Evolutionary conservation across 495 filamentous ascomycete genomes (phyloP), one percentile per base, ranked within the genome.

Genomic region (Lophium mytilinum): DNA sequence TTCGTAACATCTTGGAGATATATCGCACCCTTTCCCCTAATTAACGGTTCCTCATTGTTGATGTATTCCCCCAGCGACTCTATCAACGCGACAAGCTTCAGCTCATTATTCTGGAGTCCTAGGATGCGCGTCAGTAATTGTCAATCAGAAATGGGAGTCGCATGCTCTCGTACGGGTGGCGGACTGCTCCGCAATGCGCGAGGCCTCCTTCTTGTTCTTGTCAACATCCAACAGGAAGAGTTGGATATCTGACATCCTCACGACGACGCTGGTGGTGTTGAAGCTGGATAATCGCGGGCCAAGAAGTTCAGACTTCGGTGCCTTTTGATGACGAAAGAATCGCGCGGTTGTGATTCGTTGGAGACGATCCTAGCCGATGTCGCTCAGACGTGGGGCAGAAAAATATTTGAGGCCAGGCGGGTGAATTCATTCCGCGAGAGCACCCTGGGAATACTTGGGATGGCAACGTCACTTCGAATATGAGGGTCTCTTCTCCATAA

Each of bases 61-160:
- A 89, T 76, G 52, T 86, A 87, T 69, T 85, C 82, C 10, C 80
- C 82, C 24, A 89, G 71, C 11, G 79, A 80, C 65, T 87, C 80
- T 14, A 89, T 81, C 36, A 87, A 69, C 39, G 83, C 80, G 47
- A 89, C 75, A 17, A 89, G 70, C 52, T 82, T 86, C 21, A 78
- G 73, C 50, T 85, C 75, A 58, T 80, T 82, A 53, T 55, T 76
- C 64, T 85, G 79, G 50, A 89, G 72, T 63, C 78, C 83, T 87
- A 48, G 21, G 47, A 42, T 42, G 37, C 15, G 24, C 18, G 17
- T 21, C 39, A 50, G 52, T 60, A 9, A 69, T 47, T 43, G 55
- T 63, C 7, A 4, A 14, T 43, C 14, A 19, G 49, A n/a, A n/a
- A n/a, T n/a, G n/a, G n/a, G 24, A 30, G 24, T 30, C 24, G 24